A percentile compares a stretch with the other conserved stretches of the same genome.
Conservation (phyloP, 2,329 filamentous ascomycete species). For the Sporothrix sp. region DNA sequence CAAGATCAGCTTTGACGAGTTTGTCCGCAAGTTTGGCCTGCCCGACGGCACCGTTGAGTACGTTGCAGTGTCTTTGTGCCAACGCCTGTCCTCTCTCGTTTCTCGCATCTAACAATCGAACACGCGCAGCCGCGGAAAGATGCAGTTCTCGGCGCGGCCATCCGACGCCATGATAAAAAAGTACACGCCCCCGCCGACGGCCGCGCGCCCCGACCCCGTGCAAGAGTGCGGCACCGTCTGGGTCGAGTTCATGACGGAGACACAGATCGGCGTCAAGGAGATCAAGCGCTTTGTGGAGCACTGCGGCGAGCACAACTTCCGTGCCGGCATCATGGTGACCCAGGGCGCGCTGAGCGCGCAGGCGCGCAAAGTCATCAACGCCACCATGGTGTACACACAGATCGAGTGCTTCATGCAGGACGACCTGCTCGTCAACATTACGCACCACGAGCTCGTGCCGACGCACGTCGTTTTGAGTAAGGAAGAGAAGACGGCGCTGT, state of each 20-base stretch:
- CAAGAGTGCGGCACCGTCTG: constrained; percentile 80
- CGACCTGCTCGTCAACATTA: constrained; percentile 95
- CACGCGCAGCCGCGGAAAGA: constrained; percentile 60
- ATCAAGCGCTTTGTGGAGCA: constrained; percentile 82
- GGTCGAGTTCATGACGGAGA: constrained; percentile 78
- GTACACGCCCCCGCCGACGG: constrained; percentile 63
- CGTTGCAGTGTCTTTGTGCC: neutral
- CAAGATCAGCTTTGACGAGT: constrained; percentile 74
- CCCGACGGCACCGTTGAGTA: constrained; percentile 67
- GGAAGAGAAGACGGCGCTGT: constrained; percentile 77
- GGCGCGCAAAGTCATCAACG: constrained; percentile 76
- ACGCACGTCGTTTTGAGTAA: constrained; percentile 83
- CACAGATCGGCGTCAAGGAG: constrained; percentile 79
- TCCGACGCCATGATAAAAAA: constrained; percentile 75
- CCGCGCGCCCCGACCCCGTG: constrained; percentile 57
- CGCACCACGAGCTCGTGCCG: constrained; percentile 91
- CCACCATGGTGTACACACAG: constrained; percentile 63
- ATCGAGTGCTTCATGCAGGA: constrained; percentile 95
- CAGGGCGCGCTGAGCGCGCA: constrained; percentile 73
- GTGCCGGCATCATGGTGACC: constrained; percentile 85
- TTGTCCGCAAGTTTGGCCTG: constrained; percentile 62
- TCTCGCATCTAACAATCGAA: neutral
- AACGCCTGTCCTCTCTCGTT: neutral
- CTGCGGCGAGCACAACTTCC: constrained; percentile 69
- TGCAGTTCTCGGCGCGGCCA: constrained; percentile 82